Evolutionary conservation across 2,329 filamentous ascomycete genomes (phyloP).

Genomic region (Fusarium hostae): DNA sequence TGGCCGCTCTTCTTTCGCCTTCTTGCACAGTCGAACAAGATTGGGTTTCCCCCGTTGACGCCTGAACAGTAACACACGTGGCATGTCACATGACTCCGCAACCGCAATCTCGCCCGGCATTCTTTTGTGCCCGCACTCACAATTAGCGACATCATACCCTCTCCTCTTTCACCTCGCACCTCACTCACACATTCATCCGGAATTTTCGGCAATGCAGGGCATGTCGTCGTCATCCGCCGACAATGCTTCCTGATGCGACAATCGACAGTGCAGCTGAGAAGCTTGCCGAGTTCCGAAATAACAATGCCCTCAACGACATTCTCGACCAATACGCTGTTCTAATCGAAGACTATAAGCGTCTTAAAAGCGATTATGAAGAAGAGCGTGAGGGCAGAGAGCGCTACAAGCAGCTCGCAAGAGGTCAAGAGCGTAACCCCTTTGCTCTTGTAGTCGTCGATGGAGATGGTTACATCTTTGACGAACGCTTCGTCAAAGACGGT

Average conservation of each 20-base stretch:
- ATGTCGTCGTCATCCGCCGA: conserved; percentile 15
- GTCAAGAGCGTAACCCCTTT: conserved; percentile 65
- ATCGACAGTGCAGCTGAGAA: conserved; percentile 40
- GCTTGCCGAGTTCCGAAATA: conserved; percentile 48
- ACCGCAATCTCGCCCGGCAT: not conserved
- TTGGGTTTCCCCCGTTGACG: conserved; percentile 6
- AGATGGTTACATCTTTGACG: conserved; percentile 66
- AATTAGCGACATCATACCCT: conserved; percentile 9
- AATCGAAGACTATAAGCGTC: conserved; percentile 63
- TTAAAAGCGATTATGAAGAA: conserved; percentile 69
- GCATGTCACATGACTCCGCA: conserved; percentile 11
- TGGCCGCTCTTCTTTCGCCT: not conserved
- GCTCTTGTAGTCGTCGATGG: conserved; percentile 71
- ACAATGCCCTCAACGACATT: conserved; percentile 45
- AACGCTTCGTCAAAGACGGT: conserved; percentile 58
- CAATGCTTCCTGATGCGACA: conserved; percentile 36
- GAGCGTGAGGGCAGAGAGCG: conserved; percentile 63
- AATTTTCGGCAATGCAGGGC: conserved; percentile 26
- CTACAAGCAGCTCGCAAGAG: conserved; percentile 64
- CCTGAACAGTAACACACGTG: conserved; percentile 15
- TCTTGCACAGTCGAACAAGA: not conserved
- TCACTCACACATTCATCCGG: not conserved
- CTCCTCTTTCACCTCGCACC: not conserved
- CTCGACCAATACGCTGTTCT: conserved; percentile 51
- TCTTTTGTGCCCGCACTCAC: not conserved